A percentile compares a stretch with the other conserved stretches of the same genome.
Conservation (phyloP, 371 early-diverging fungal species). For the Saksenaea oblongispora region DNA sequence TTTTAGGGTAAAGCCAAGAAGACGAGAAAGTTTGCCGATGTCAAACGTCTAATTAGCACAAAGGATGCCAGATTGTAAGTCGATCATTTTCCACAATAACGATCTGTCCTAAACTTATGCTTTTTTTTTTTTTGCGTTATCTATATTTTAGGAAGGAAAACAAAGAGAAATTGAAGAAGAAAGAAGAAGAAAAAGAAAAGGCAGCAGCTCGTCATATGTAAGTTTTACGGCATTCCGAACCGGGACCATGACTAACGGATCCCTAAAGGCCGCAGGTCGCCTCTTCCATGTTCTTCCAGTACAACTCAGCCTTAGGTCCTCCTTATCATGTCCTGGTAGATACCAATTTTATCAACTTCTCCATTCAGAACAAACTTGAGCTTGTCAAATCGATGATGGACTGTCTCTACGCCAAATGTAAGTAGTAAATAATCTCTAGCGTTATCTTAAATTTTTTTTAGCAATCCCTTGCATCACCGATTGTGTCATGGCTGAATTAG, state of each 20-base stretch:
- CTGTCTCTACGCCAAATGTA: constrained; percentile 96
- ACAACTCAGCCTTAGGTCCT: constrained; percentile 96
- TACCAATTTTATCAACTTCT: constrained; percentile 99
- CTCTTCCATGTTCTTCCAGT: constrained; percentile 95
- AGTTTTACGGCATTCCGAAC: constrained; percentile 19
- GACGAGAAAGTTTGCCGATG: constrained; percentile 91
- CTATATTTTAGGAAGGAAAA: constrained; percentile 69
- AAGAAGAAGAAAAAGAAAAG: constrained; percentile 70
- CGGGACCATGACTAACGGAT: constrained; percentile 4
- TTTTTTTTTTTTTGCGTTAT: not conserved
- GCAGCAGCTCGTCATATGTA: constrained; percentile 82
- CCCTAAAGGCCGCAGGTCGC: constrained; percentile 81
- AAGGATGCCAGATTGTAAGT: constrained; percentile 87
- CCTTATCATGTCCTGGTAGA: constrained; percentile 99
- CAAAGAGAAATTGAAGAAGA: constrained; percentile 75
- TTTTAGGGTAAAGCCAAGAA: constrained; percentile 86
- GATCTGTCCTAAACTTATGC: not conserved
- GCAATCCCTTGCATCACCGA: constrained; percentile 97
- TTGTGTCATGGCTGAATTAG: constrained; percentile 99
- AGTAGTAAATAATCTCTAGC: constrained; percentile 11
- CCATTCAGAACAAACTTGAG: constrained; percentile 99
- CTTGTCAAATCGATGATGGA: constrained; percentile 98
- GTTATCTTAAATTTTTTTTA: constrained; percentile 12
- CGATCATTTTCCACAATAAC: not conserved
- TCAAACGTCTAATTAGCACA: constrained; percentile 90